These are phyloP conservation scores for Mycocentrospora acerina DNA, from an alignment of 2,329 filamentous ascomycete genomes.

Conservation along the genomic window DNA sequence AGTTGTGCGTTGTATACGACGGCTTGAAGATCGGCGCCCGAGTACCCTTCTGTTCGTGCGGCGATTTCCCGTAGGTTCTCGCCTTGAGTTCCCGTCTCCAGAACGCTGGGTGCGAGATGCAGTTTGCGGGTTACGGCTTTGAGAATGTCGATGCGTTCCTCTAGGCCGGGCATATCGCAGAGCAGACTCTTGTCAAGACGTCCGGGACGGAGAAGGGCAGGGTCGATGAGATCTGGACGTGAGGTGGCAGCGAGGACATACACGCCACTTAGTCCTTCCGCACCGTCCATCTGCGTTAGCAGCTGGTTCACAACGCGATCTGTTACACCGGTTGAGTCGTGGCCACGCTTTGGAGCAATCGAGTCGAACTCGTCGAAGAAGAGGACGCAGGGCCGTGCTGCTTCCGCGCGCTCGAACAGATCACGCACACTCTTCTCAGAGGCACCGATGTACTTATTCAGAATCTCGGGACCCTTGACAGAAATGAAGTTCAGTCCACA, in stretches of 20 bases:
- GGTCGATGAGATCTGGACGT: slow-evolving; percentile 91
- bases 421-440: slow-evolving; percentile 96
- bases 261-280: slow-evolving; percentile 89
- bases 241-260: slow-evolving; percentile 96
- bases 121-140: slow-evolving; percentile 80
- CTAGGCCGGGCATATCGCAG: slow-evolving; percentile 79
- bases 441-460: slow-evolving; percentile 99
- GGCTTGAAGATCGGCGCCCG: slow-evolving; percentile 90
- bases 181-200: slow-evolving; percentile 90
- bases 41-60: slow-evolving; percentile 80
- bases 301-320: slow-evolving; percentile 98
- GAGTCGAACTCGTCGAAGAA: slow-evolving; percentile 99
- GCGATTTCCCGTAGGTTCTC: slow-evolving; percentile 70
- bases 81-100: slow-evolving; percentile 41
- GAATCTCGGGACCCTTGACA: slow-evolving; percentile 95
- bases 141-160: slow-evolving; percentile 87
- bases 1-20: slow-evolving; percentile 95
- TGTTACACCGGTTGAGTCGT: slow-evolving; percentile 97
- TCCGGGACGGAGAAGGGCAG: slow-evolving; percentile 85
- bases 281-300: slow-evolving; percentile 97
- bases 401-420: slow-evolving; percentile 87
- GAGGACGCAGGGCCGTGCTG: slow-evolving; percentile 87
- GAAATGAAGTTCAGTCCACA: slow-evolving; percentile 98
- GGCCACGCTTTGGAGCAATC: slow-evolving; percentile 94
- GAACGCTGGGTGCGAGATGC: slow-evolving; percentile 67